Conservation (phyloP, 257 asterid species). For the Solanum chiquidenum region DNA sequence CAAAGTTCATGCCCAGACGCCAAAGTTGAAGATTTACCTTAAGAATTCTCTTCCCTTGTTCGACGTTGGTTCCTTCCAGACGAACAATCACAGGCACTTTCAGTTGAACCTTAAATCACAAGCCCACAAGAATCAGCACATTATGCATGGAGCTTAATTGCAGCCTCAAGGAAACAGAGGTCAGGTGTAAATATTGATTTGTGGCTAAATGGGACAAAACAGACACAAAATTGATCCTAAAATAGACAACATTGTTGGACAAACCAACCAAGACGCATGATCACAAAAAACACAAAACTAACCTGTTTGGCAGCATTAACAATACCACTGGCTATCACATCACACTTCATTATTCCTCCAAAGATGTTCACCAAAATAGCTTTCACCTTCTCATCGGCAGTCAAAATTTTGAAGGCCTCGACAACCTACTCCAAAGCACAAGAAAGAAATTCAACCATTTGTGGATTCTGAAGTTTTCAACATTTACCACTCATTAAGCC, state of each 20-base stretch:
- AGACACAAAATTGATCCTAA: background rate
- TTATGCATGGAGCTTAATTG: background rate
- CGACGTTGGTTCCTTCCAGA: conserved; percentile 96
- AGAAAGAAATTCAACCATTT: background rate
- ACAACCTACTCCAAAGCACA: conserved; percentile 57
- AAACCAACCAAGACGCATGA: background rate
- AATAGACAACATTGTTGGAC: background rate
- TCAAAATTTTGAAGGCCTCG: conserved; percentile 94
- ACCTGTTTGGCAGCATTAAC: conserved; percentile 97
- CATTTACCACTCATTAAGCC: background rate
- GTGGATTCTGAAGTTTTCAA: background rate
- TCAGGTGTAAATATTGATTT: background rate
- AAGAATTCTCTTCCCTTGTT: conserved; percentile 88
- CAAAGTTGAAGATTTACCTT: conserved; percentile 37
- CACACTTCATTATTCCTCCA: conserved; percentile 99
- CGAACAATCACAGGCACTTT: conserved; percentile 94
- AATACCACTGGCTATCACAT: conserved; percentile 93
- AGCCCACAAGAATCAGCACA: background rate
- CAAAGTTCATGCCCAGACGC: background rate
- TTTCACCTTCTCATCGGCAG: conserved; percentile 95
- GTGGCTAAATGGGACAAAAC: background rate
- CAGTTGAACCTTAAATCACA: conserved; percentile 55
- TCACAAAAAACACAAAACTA: background rate
- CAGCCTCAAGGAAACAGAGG: background rate
- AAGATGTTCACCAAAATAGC: conserved; percentile 94